Base-by-base conservation (phyloP, 768 basidiomycete genomes). In the Suillus hirtellus region DNA sequence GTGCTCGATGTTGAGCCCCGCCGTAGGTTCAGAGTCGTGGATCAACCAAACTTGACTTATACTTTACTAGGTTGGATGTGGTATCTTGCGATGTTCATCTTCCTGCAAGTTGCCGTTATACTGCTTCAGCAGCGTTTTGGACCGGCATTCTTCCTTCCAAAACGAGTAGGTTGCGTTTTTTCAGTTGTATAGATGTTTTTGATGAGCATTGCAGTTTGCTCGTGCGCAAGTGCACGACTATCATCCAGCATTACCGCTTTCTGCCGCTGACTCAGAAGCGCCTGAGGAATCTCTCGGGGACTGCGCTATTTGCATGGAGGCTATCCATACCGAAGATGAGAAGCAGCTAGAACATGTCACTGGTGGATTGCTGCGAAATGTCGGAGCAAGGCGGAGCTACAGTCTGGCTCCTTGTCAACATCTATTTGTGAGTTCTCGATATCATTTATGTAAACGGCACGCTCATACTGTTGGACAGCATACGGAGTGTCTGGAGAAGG, bases 251-350 rank as follows among this genome's bases (percentile, higher is more conserved):
- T 77, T 96, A 44, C 89, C 92, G 0, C 61, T 66, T 15, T 65
- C 70, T 21, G 66, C 84, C 1, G 81, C 88, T 1, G 91, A 94
- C 70, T 72, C 89, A 0, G 93, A 95, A 72, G 82, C 90, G 2
- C 87, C 89, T 2, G 89, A 89, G 52, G 86, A 89, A 66, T 84
- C 89, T 3, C 77, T 93, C 17, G 93, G 92, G 8, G 93, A 96
- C 71, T 97, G 95, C 69, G 86, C 93, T 7, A 96, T 97, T 60
- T 96, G 95, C 70, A 95, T 96, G 93, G 95, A 96, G 63, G 83
- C 86, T 5, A 95, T 96, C 66, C 70, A 84, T 46, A 72, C 84
- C 31, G 83, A 86, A 50, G 77, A 82, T 50, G 70, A 76, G 7
- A 69, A 78, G 50, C 78, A 74, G 9, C 69, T 76, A 24, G 77